Base-by-base conservation (phyloP, 805 yeast species). In the Schwanniomyces vanrijiae region DNA sequence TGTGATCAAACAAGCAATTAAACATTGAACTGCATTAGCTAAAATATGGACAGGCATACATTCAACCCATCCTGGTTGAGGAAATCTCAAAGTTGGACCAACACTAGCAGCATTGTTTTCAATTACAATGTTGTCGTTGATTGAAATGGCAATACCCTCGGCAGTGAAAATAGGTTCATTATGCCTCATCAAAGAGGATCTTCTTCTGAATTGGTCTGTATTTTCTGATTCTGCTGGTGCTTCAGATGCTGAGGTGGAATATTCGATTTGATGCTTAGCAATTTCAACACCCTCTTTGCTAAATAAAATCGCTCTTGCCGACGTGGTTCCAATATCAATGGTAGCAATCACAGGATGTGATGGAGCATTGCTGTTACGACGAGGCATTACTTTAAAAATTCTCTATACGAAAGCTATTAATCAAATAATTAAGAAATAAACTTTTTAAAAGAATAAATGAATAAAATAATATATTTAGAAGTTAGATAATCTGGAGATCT, bases 41-140 rank as follows among this genome's bases (percentile, higher is more conserved):
- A 90, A 75, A 40, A 91, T 83, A 64, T 86, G 90, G 43, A 80
- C 79, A 9, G 97, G 97, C 73, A 87, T 86, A 68, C 94, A 90
- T 70, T 91, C 97, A 31, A 90, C 94, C 97, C 97, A 90, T 26
- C 95, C 94, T 2, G 92, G 90, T 53, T 81, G 78, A 2, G 94
- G 92, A 64, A 84, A 86, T 49, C 82, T 68, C 45, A 86, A 69
- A n/a, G 94, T 86, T 43, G 91, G 90, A 28, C 82, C 83, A 21
- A 68, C 73, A 29, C 75, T 65, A 5, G 76, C 72, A 24, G 75
- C 63, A 60, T 72, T 71, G 54, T 80, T 81, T 65, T 86, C 91
- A 53, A 86, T 81, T 55, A 81, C 86, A 44, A 86, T 66, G 51
- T 77, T 73, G 50, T 78, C 82, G 49, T 75, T 58, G 48, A 81